A percentile compares a stretch with the other conserved stretches of the same genome.
Evolutionary conservation across 805 yeast species (phyloP).

Genomic region (Cyberlindnera subsufficiens): DNA sequence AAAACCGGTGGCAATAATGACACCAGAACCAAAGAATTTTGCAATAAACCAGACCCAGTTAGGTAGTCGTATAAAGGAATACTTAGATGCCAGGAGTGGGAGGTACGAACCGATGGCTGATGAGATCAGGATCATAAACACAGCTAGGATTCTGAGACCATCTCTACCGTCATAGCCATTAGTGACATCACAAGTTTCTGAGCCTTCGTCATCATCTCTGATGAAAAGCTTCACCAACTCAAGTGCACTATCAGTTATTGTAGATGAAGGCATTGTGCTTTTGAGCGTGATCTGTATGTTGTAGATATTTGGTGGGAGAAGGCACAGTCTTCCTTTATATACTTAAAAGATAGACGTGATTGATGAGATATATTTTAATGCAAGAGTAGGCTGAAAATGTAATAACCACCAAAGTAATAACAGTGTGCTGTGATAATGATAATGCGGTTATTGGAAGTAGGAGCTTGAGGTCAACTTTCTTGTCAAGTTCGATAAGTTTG

Average conservation of each 20-base stretch:
- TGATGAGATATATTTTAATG: too few relatives aligned
- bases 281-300: too few relatives aligned
- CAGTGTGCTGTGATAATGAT: too few relatives aligned
- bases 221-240: constrained; percentile 10
- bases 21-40: constrained; percentile 80
- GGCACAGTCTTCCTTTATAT: too few relatives aligned
- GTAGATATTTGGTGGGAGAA: too few relatives aligned
- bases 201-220: constrained; percentile 20
- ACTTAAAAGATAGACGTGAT: too few relatives aligned
- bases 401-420: too few relatives aligned
- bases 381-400: too few relatives aligned
- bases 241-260: constrained; percentile 2
- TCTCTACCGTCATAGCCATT: constrained; percentile 40
- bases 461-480: too few relatives aligned
- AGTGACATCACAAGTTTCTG: constrained; percentile 31
- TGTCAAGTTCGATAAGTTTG: too few relatives aligned
- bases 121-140: constrained; percentile 55
- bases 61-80: constrained; percentile 55
- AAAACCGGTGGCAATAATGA: constrained; percentile 76
- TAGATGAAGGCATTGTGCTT: neutral
- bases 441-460: too few relatives aligned
- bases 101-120: constrained; percentile 56
- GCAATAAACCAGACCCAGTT: constrained; percentile 59
- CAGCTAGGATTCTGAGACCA: constrained; percentile 47
- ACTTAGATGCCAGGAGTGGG: constrained; percentile 56